Conservation (phyloP, 192 early-diverging fungal genomes). For the Dimargaris xerosporica region DNA sequence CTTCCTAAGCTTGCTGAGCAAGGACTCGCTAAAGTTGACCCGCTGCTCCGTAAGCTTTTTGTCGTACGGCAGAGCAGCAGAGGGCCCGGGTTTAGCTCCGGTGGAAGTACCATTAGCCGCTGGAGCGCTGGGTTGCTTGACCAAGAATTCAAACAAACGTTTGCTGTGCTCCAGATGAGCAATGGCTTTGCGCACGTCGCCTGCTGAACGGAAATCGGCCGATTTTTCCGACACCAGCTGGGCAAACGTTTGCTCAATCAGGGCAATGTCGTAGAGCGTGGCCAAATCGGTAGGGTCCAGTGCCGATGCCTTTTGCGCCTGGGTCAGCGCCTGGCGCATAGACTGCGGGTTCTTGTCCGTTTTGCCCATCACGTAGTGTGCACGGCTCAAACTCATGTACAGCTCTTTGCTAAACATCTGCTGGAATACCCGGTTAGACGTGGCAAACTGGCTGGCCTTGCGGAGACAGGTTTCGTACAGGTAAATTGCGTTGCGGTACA, state of each 20-base stretch:
- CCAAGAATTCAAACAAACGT: conserved; percentile 20
- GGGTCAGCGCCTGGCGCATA: conserved; percentile 39
- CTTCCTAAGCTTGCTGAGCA: conserved; percentile 33
- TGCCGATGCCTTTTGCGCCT: conserved; percentile 30
- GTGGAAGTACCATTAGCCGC: conserved; percentile 20
- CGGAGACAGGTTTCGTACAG: conserved; percentile 51
- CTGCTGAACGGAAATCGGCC: conserved; percentile 39
- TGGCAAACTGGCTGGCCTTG: conserved; percentile 18
- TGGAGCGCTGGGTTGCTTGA: conserved; percentile 6
- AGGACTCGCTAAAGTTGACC: conserved; percentile 39
- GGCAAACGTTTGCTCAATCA: conserved; percentile 72
- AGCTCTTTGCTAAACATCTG: conserved; percentile 18
- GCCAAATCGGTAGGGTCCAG: conserved; percentile 38
- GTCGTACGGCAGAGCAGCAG: conserved; percentile 31
- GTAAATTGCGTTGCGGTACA: conserved; percentile 49
- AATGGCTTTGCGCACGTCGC: conserved; percentile 38
- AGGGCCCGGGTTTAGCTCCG: conserved; percentile 23
- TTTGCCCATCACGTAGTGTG: conserved; percentile 41
- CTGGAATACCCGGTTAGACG: conserved; percentile 11
- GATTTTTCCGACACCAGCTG: conserved; percentile 61
- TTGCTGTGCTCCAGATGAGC: conserved; percentile 35
- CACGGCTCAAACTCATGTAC: conserved; percentile 22
- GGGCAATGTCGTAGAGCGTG: conserved; percentile 50
- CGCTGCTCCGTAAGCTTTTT: conserved; percentile 45
- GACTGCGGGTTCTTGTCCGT: conserved; percentile 38